These are phyloP conservation scores for Fusarium mangiferae DNA, from an alignment of 2,329 filamentous ascomycete genomes.

Conservation along the genomic window DNA sequence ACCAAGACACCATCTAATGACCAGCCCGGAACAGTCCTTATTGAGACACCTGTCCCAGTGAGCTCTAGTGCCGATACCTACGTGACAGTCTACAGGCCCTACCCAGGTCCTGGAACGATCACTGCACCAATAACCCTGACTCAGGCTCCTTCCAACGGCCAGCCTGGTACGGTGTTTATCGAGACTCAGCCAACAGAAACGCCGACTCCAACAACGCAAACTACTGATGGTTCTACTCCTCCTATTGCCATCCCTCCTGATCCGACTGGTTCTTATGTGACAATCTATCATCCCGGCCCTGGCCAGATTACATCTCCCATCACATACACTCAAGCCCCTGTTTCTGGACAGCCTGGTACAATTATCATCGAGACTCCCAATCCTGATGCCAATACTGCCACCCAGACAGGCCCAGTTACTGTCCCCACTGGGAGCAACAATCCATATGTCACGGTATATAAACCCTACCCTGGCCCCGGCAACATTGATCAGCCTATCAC, in stretches of 20 bases:
- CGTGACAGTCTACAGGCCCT: slow-evolving; percentile 30
- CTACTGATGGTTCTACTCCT: background rate
- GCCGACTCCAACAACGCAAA: background rate
- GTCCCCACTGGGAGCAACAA: slow-evolving; percentile 16
- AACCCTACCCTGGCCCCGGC: slow-evolving; percentile 28
- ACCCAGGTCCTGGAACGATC: slow-evolving; percentile 29
- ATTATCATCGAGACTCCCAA: slow-evolving; percentile 32
- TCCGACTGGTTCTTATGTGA: slow-evolving; percentile 26
- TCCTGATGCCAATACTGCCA: slow-evolving; percentile 17
- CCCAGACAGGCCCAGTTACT: slow-evolving; percentile 16
- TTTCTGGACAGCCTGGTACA: slow-evolving; percentile 23
- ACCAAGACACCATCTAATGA: slow-evolving; percentile 19
- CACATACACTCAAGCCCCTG: slow-evolving; percentile 23
- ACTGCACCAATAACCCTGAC: slow-evolving; percentile 31
- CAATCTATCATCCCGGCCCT: slow-evolving; percentile 23
- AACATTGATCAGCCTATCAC: slow-evolving; percentile 30
- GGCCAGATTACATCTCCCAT: slow-evolving; percentile 19
- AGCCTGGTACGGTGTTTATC: slow-evolving; percentile 33
- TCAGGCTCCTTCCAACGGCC: slow-evolving; percentile 23
- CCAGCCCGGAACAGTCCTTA: slow-evolving; percentile 27
- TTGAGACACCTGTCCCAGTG: slow-evolving; percentile 25
- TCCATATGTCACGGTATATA: slow-evolving; percentile 29
- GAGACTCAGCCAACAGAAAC: slow-evolving; percentile 20
- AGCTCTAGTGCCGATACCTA: slow-evolving; percentile 22
- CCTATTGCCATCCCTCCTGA: slow-evolving; percentile 24